A percentile compares a stretch with the other conserved stretches of the same genome.
phyloP scores from a whole-genome alignment of 1,284 basidiomycete species.

The Leccinum pachyderme region DNA sequence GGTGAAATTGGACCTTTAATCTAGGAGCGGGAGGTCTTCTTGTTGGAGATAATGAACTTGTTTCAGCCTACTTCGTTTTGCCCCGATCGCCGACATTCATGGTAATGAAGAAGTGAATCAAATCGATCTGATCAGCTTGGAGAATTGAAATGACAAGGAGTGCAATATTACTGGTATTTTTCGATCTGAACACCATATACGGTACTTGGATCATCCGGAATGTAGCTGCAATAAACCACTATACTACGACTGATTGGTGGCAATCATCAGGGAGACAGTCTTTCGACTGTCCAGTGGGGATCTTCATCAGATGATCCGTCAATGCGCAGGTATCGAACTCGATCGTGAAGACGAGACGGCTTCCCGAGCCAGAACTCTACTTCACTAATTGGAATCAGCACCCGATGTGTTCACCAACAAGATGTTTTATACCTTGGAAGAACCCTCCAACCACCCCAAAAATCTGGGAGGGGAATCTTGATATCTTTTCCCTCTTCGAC shows the following conservation, averaged over 20 bases:
- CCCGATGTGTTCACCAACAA: neutral
- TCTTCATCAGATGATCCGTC: constrained; percentile 47
- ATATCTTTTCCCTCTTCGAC: constrained; percentile 41
- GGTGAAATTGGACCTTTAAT: neutral
- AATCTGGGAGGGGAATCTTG: constrained; percentile 79
- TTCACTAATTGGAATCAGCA: constrained; percentile 40
- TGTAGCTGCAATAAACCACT: neutral
- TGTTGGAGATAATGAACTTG: neutral
- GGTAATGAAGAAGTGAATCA: neutral
- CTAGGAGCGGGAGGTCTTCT: neutral
- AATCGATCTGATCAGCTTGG: neutral
- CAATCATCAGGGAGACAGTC: constrained; percentile 27
- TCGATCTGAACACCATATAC: neutral
- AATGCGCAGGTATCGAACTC: constrained; percentile 75
- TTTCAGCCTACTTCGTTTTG: neutral
- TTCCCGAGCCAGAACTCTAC: constrained; percentile 95
- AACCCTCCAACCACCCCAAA: constrained; percentile 97
- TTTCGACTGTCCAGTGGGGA: constrained; percentile 30
- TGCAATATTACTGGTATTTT: constrained; percentile 16
- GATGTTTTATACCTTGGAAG: constrained; percentile 66
- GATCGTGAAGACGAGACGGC: constrained; percentile 86
- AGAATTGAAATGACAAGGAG: neutral
- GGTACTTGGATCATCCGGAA: neutral
- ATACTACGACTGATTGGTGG: neutral
- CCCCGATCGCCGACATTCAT: constrained; percentile 2